These are phyloP conservation scores for Xylariaceae sp. DNA, from an alignment of 2,329 filamentous ascomycete genomes.

Conservation along the genomic window DNA sequence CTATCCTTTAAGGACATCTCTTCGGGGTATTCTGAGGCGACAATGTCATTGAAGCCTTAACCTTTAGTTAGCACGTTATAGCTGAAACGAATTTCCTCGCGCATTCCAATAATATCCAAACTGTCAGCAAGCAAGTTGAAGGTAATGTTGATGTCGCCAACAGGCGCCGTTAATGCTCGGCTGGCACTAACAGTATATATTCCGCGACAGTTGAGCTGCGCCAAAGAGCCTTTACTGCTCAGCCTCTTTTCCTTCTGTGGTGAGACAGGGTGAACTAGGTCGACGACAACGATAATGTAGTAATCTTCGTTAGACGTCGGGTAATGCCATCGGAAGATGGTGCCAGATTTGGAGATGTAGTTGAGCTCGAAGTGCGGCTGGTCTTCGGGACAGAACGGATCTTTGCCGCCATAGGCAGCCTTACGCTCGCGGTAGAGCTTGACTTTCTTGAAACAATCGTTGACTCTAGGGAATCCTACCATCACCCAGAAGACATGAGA, in stretches of 20 bases:
- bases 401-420: conserved; percentile 49
- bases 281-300: conserved; percentile 62
- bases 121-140: conserved; percentile 65
- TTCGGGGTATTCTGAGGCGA: conserved; percentile 63
- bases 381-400: conserved; percentile 61
- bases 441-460: conserved; percentile 56
- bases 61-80: conserved; percentile 65
- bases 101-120: conserved; percentile 61
- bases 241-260: conserved; percentile 60
- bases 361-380: conserved; percentile 68
- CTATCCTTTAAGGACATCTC: conserved; percentile 62
- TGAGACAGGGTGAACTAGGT: conserved; percentile 49
- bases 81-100: conserved; percentile 61
- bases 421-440: conserved; percentile 53
- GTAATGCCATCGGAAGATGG: conserved; percentile 56
- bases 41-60: conserved; percentile 61
- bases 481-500: conserved; percentile 54
- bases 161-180: not conserved
- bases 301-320: conserved; percentile 47
- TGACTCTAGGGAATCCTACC: conserved; percentile 63
- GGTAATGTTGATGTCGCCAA: conserved; percentile 52
- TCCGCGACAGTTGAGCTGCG: conserved; percentile 44
- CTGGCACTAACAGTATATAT: conserved; percentile 42
- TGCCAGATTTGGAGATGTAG: conserved; percentile 63
- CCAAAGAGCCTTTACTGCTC: conserved; percentile 49